These are phyloP conservation scores for Citrullus colocynthis DNA, from an alignment of 306 rosid genomes.

Conservation along the genomic window DNA sequence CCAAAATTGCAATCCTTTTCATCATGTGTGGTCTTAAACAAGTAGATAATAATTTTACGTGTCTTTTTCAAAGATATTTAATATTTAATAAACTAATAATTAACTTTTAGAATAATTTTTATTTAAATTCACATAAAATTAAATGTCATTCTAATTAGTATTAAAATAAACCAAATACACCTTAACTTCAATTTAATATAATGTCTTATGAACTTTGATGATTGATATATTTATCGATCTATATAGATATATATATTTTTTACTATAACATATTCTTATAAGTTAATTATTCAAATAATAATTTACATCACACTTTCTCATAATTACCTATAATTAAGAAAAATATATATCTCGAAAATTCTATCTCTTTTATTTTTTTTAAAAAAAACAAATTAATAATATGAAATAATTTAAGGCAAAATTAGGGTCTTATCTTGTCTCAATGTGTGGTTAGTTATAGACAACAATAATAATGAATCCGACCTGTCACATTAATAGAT, in stretches of 20 bases:
- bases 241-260: no score
- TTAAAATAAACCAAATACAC: neutral
- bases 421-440: slow-evolving; percentile 3
- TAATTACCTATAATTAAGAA: neutral
- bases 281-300: neutral
- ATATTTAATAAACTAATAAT: neutral
- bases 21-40: neutral
- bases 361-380: neutral
- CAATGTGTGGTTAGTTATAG: neutral
- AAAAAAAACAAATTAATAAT: neutral
- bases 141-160: neutral
- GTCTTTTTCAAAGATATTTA: neutral
- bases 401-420: neutral
- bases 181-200: neutral
- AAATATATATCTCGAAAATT: neutral
- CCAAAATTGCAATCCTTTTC: neutral
- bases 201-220: neutral
- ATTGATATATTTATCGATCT: neutral
- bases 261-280: neutral
- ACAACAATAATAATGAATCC: neutral
- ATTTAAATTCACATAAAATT: neutral
- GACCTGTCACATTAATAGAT: neutral
- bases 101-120: neutral
- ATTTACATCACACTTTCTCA: neutral
- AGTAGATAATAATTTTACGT: neutral